Conservation (phyloP, 2,329 filamentous ascomycete genomes). For the Eutypella sp. region DNA sequence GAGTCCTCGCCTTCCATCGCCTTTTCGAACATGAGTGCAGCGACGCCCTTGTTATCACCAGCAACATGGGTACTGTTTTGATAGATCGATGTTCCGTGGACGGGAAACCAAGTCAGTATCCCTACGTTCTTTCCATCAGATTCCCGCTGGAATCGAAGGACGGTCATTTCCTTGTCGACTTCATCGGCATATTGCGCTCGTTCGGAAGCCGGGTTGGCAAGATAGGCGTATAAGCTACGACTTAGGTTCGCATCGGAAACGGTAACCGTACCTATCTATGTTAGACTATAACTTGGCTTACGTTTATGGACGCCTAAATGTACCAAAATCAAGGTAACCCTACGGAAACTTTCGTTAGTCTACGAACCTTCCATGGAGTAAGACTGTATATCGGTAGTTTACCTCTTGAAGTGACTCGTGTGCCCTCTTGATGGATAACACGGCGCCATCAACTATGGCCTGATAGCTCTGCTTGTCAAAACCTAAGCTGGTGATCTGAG, state of each 20-base stretch:
- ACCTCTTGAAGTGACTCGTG: slow-evolving; percentile 60
- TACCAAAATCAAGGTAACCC: slow-evolving; percentile 17
- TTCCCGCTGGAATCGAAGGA: slow-evolving; percentile 68
- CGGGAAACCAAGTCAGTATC: slow-evolving; percentile 85
- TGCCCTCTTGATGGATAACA: slow-evolving; percentile 73
- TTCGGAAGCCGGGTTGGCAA: slow-evolving; percentile 74
- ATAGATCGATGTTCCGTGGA: slow-evolving; percentile 84
- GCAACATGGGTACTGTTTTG: slow-evolving; percentile 86
- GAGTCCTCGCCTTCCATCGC: slow-evolving; percentile 48
- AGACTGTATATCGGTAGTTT: slow-evolving; percentile 1
- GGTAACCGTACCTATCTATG: slow-evolving; percentile 38
- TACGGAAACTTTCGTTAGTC: slow-evolving; percentile 8
- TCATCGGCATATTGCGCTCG: slow-evolving; percentile 58
- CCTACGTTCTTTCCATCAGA: slow-evolving; percentile 71
- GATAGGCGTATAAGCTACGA: slow-evolving; percentile 77
- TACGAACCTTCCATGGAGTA: not conserved
- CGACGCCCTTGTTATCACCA: slow-evolving; percentile 91
- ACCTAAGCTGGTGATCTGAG: slow-evolving; percentile 80
- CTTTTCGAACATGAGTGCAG: slow-evolving; percentile 77
- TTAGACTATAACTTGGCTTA: slow-evolving; percentile 6
- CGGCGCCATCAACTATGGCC: slow-evolving; percentile 78
- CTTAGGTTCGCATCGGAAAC: slow-evolving; percentile 74
- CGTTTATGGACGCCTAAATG: not conserved
- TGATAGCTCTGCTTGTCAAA: slow-evolving; percentile 82
- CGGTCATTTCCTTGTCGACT: slow-evolving; percentile 71